Conservation (phyloP, 345 rosid species). For the Citrus trifoliata region DNA sequence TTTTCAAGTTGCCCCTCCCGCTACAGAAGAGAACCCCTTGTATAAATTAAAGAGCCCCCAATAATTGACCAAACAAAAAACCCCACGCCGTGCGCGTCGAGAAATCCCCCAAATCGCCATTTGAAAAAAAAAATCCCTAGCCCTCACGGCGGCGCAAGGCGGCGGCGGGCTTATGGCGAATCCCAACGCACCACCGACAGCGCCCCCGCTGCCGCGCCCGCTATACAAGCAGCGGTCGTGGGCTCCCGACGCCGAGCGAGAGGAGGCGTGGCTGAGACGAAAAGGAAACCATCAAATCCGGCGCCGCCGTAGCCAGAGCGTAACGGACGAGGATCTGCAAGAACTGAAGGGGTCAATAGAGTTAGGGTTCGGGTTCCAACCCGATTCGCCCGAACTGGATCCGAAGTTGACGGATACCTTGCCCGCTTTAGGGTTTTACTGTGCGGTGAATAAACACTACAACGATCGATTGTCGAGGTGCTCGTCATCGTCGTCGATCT, state of each 20-base stretch:
- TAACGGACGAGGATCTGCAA: conserved; percentile 73
- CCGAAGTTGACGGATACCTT: conserved; percentile 60
- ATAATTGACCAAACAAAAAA: not conserved
- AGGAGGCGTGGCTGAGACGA: conserved; percentile 69
- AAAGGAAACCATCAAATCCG: conserved; percentile 25
- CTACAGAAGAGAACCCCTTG: too few species aligned
- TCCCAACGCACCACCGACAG: conserved; percentile 19
- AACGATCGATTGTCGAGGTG: conserved; percentile 48
- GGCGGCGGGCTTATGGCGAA: conserved; percentile 9
- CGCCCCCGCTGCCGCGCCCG: conserved; percentile 26
- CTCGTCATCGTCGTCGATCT: conserved; percentile 54
- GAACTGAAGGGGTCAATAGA: conserved; percentile 88
- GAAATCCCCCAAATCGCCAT: not conserved
- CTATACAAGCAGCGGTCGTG: conserved; percentile 65
- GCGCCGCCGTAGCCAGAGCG: conserved; percentile 44
- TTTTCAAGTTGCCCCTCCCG: not conserved
- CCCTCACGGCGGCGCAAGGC: not conserved
- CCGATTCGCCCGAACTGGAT: conserved; percentile 62
- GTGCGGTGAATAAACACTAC: conserved; percentile 69
- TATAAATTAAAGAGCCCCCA: not conserved
- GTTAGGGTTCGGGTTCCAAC: conserved; percentile 73
- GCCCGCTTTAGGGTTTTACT: conserved; percentile 77
- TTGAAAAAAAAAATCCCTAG: not conserved
- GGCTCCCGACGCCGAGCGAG: conserved; percentile 75
- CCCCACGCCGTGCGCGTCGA: not conserved